phyloP scores from a whole-genome alignment of 768 basidiomycete species.

The Hypholoma sublateritium region DNA sequence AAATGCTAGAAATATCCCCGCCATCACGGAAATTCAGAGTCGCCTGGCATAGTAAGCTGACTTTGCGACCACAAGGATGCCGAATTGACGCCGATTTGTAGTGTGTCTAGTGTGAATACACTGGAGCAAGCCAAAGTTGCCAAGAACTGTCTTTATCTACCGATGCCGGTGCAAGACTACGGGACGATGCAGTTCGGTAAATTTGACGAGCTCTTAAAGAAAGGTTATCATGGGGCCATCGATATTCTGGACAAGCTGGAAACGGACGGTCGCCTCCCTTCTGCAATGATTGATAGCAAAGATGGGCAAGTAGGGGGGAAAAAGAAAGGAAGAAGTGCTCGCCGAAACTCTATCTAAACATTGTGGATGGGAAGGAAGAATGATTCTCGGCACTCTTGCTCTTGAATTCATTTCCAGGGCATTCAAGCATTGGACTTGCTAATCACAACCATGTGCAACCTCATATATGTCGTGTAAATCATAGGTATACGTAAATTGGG shows the following conservation, averaged over 20 bases:
- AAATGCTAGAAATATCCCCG: constrained; percentile 71
- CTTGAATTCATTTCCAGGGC: neutral
- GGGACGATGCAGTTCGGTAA: constrained; percentile 89
- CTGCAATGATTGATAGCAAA: constrained; percentile 63
- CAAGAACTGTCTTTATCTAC: constrained; percentile 87
- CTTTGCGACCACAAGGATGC: neutral
- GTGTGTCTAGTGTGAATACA: constrained; percentile 93
- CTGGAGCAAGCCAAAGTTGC: constrained; percentile 93
- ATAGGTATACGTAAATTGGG: too few relatives aligned
- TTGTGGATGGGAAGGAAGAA: neutral
- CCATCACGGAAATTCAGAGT: constrained; percentile 91
- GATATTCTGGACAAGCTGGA: constrained; percentile 76
- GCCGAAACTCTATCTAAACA: constrained; percentile 67
- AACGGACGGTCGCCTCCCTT: constrained; percentile 81
- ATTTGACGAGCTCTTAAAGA: constrained; percentile 84
- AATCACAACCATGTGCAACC: neutral
- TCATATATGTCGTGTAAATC: too few relatives aligned
- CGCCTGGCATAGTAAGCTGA: constrained; percentile 87
- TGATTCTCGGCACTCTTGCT: neutral
- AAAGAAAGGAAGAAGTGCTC: constrained; percentile 73
- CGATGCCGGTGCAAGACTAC: constrained; percentile 95
- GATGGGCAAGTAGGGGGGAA: constrained; percentile 43
- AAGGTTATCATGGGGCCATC: constrained; percentile 75
- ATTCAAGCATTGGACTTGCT: neutral
- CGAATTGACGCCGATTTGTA: constrained; percentile 29